phyloP scores from a whole-genome alignment of 1,284 basidiomycete genomes.

The Schizophyllum commune region DNA sequence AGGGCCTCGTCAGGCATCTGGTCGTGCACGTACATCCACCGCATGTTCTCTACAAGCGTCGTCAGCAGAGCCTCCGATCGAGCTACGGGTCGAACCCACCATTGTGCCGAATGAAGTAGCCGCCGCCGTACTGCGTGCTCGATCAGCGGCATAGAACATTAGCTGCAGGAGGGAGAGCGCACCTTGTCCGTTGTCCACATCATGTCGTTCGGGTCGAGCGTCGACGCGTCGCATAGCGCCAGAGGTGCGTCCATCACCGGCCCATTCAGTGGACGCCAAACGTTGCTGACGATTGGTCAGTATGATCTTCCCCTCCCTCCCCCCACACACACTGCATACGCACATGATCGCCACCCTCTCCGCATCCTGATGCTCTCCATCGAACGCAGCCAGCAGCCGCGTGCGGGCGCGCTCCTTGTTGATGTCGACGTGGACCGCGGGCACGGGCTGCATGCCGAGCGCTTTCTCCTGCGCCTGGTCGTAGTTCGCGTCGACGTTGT shows the following conservation, averaged over 20 bases:
- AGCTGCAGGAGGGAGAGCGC: background rate
- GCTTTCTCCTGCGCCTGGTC: constrained; percentile 1
- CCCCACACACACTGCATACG: background rate
- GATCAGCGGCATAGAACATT: background rate
- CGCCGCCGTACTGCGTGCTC: constrained; percentile 5
- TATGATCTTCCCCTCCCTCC: background rate
- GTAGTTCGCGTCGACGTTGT: background rate
- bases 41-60: constrained; percentile 3
- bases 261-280: constrained; percentile 9
- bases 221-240: constrained; percentile 7
- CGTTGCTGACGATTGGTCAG: constrained; percentile 1
- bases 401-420: constrained; percentile 7
- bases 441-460: constrained; percentile 5
- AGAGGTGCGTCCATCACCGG: constrained; percentile 9
- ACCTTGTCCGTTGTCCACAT: constrained; percentile 7
- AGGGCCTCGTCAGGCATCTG: constrained; percentile 10
- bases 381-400: constrained; percentile 2
- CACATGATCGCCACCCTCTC: constrained; percentile 8
- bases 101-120: constrained; percentile 9
- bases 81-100: background rate
- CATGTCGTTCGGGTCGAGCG: constrained; percentile 7
- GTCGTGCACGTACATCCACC: constrained; percentile 8
- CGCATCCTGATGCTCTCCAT: constrained; percentile 1
- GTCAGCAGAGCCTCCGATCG: background rate
- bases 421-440: constrained; percentile 10